A percentile compares a stretch with the other conserved stretches of the same genome.
Evolutionary conservation across 2,329 filamentous ascomycete species (phyloP).

Genomic region (Botrytis elliptica): DNA sequence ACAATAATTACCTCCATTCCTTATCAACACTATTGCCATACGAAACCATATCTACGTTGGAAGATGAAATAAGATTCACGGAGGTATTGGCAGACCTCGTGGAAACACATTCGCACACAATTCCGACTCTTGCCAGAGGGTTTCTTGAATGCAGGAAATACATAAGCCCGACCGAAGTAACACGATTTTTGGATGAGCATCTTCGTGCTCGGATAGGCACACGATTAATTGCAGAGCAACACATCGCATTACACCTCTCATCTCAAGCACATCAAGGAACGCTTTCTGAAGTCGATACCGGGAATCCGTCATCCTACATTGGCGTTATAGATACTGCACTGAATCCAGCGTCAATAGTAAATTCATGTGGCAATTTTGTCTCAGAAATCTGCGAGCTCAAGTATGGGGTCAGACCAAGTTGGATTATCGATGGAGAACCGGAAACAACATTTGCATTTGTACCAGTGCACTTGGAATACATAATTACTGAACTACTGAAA

Average conservation of each 20-base stretch:
- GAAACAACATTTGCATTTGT: constrained; percentile 90
- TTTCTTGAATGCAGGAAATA: constrained; percentile 94
- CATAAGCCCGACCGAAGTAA: constrained; percentile 80
- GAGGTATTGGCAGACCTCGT: constrained; percentile 94
- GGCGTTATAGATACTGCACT: constrained; percentile 93
- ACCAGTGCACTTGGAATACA: constrained; percentile 95
- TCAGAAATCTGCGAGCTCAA: constrained; percentile 96
- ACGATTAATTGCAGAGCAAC: constrained; percentile 90
- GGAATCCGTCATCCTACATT: constrained; percentile 80
- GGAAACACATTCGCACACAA: constrained; percentile 90
- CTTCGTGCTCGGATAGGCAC: constrained; percentile 92
- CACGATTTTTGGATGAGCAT: constrained; percentile 88
- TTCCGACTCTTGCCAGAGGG: constrained; percentile 84
- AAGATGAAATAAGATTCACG: constrained; percentile 89
- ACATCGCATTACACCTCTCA: constrained; percentile 82
- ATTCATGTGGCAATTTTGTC: constrained; percentile 84
- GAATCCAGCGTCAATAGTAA: constrained; percentile 75
- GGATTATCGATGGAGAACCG: constrained; percentile 80
- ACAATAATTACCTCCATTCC: constrained; percentile 94
- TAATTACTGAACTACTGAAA: constrained; percentile 92
- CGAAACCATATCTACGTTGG: constrained; percentile 65
- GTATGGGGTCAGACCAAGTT: constrained; percentile 80
- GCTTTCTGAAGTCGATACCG: no score
- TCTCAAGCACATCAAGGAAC: no score
- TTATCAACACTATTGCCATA: constrained; percentile 88